Percentiles rank a stretch among this genome's conserved stretches.
Conservation (phyloP, 2,329 filamentous ascomycete species). For the Harringtonia lauricola region DNA sequence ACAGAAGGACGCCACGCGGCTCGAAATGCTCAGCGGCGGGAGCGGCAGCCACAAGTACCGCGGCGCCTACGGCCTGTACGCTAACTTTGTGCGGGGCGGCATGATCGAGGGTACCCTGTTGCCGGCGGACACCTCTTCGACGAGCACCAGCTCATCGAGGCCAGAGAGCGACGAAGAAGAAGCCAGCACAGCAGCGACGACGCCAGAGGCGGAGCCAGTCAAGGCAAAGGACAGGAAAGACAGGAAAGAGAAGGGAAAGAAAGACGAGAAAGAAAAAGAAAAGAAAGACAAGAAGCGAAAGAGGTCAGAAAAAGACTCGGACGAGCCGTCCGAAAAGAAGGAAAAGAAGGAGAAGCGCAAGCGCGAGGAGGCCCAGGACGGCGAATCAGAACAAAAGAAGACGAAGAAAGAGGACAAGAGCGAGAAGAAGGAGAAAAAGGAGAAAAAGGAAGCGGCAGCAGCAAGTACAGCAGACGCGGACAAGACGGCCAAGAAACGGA, state of each 20-base stretch:
- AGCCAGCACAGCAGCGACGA: slow-evolving; percentile 14
- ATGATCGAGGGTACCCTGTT: slow-evolving; percentile 59
- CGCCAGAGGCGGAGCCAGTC: slow-evolving; percentile 24
- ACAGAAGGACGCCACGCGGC: slow-evolving; percentile 22
- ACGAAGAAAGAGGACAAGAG: slow-evolving; percentile 14
- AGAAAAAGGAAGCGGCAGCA: neutral
- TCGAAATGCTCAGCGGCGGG: slow-evolving; percentile 37
- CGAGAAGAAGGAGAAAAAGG: slow-evolving; percentile 10
- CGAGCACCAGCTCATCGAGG: slow-evolving; percentile 2
- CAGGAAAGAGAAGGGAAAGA: slow-evolving; percentile 12
- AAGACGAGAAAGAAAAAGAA: slow-evolving; percentile 24
- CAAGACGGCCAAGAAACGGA: slow-evolving; percentile 3
- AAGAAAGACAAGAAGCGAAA: slow-evolving; percentile 21
- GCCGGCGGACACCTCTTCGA: slow-evolving; percentile 15
- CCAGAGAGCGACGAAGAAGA: slow-evolving; percentile 1
- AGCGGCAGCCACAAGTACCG: slow-evolving; percentile 42
- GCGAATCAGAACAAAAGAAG: slow-evolving; percentile 9
- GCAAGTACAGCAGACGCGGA: no score
- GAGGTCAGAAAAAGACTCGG: slow-evolving; percentile 11
- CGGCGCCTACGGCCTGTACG: slow-evolving; percentile 57
- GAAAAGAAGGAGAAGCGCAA: slow-evolving; percentile 22
- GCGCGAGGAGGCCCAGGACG: no score
- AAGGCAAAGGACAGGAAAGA: slow-evolving; percentile 7
- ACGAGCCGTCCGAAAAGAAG: slow-evolving; percentile 15
- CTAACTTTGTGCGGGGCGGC: slow-evolving; percentile 76